Evolutionary conservation across 2,329 filamentous ascomycete species (phyloP), one percentile per base, ranked within the genome.

Genomic region (Colletotrichum eremochloae): DNA sequence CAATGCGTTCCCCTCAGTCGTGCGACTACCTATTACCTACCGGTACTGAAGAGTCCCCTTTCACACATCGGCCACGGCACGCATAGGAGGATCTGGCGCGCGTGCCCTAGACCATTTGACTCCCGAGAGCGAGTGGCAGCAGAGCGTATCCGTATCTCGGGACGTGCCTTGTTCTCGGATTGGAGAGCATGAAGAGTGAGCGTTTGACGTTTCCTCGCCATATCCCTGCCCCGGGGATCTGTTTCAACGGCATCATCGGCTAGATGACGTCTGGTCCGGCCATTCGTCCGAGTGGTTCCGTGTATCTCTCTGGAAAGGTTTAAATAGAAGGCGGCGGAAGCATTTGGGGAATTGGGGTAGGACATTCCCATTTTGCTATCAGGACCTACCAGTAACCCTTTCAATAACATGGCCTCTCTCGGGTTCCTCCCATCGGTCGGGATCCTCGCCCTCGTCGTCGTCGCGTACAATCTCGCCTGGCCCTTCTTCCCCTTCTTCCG

Each of bases 181-280:
- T 29, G 12, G 14, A 14, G 57, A 69, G 69, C 69, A 72, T 64
- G 46, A 69, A 55, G 57, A 33, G n/a, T n/a, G n/a, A 46, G 31
- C 29, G 53, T 69, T 72, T 63, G 53, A 60, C 18, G 38, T 63
- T 44, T n/a, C 52, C 52, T 53, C 18, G n/a, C 60, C 60, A 40
- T 65, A 72, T 69, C 69, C 69, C 53, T 72, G 65, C 40, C 38
- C 18, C n/a, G 38, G 52, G n/a, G 64, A 60, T 60, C 65, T 46
- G 40, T 64, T 64, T 64, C 58, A 40, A 44, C 24, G 33, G 33
- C 50, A 42, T n/a, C 40, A n/a, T n/a, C 42, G 4, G 42, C 53
- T 63, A 33, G 44, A 69, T 68, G 53, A 69, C 58, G 69, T 62
- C 57, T 56, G 12, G 11, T 44, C 38, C 7, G 33, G 20, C 24